Evolutionary conservation across 306 rosid species (phyloP), one percentile per base, ranked within the genome.

Genomic region (Dicorynia guianensis): DNA sequence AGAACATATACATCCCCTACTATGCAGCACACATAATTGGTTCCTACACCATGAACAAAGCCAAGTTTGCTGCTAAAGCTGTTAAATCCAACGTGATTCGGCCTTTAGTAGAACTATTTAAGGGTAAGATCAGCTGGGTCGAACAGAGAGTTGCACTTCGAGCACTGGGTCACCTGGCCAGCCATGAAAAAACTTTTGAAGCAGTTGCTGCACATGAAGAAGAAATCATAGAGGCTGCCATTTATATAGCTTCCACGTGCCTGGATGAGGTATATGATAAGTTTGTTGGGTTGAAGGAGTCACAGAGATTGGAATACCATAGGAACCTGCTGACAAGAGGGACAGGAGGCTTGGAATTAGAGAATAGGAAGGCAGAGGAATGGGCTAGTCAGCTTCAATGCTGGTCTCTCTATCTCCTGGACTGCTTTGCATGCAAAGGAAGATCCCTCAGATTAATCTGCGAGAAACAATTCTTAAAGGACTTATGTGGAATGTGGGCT

Each of bases 21-120:
- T 91, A 91, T 54, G 97, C 97, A 35, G 91, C 92, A 4, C 93
- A 91, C 61, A 80, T 89, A n/a, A 85, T 91, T 38, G 97, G 97
- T 18, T 89, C 97, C n/a, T 91, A 87, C 63, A 61, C 84, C 79
- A 89, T 91, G 85, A 85, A 74, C 77, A 86, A 77, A 63, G 47
- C 68, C 48, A 72, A 84, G 25, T 87, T 89, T 50, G 88, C 92
- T 0, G 78, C 77, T 7, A 82, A 73, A 52, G 91, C 91, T 4
- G 79, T 81, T 4, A 80, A 87, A 50, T 87, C 91, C 8, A 85
- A 78, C 8, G 94, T 82, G 44, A 76, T 89, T 71, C 39, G 38
- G 36, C 85, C 97, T 0, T 40, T 91, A 8, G 62, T 91, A 39
- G 86, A 87, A 78, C 86, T 91, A 25, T 75, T 89, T 65, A 74